A percentile compares a stretch with the other conserved stretches of the same genome.
Conservation (phyloP, 768 basidiomycete genomes). For the Roridomyces roridus region DNA sequence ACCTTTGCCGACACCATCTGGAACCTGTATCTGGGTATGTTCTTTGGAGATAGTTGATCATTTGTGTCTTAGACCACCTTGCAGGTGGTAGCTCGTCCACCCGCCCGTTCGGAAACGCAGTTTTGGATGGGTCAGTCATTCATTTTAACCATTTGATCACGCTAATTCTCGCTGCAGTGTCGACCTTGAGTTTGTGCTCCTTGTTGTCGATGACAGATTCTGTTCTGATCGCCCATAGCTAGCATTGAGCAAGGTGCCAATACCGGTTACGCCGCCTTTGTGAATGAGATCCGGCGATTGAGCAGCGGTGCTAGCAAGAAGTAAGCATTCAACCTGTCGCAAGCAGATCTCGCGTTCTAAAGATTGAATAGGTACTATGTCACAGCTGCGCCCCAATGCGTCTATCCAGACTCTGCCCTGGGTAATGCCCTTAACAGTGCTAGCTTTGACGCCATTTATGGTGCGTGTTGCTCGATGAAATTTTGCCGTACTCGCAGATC, state of each 20-base stretch:
- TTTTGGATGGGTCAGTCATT: conserved; percentile 68
- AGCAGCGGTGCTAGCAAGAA: conserved; percentile 57
- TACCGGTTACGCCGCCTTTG: conserved; percentile 56
- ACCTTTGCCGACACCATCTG: conserved; percentile 73
- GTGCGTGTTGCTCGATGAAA: conserved; percentile 29
- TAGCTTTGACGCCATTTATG: conserved; percentile 75
- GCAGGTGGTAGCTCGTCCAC: conserved; percentile 48
- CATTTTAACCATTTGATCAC: not conserved
- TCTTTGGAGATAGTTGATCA: not conserved
- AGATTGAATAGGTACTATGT: conserved; percentile 60
- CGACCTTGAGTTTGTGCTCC: conserved; percentile 58
- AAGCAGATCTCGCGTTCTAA: not conserved
- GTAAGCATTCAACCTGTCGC: conserved; percentile 34
- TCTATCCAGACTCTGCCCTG: conserved; percentile 70
- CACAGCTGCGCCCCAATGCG: conserved; percentile 70
- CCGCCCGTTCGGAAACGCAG: conserved; percentile 73
- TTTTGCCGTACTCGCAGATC: not conserved
- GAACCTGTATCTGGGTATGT: conserved; percentile 68
- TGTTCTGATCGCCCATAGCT: not conserved
- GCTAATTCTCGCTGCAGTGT: conserved; percentile 40
- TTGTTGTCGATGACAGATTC: not conserved
- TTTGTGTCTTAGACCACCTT: not conserved
- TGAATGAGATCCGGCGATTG: conserved; percentile 60
- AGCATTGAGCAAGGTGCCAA: conserved; percentile 69
- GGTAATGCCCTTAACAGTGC: conserved; percentile 65